Base-by-base conservation (phyloP, 2,329 filamentous ascomycete genomes). In the Trichoderma asperellum region DNA sequence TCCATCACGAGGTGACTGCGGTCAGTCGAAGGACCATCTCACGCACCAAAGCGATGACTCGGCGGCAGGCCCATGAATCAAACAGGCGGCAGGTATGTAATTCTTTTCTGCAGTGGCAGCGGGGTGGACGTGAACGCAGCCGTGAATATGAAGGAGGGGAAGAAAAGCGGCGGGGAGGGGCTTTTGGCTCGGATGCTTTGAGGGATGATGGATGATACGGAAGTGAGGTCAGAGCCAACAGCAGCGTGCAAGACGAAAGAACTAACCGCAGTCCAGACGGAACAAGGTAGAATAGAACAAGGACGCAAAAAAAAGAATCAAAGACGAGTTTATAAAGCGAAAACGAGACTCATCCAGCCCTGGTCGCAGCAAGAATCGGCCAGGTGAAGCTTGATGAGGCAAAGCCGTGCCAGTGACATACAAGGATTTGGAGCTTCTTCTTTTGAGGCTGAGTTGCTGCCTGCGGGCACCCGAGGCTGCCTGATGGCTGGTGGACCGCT, bases 1-100 rank as follows among this genome's bases (percentile, higher is more conserved):
- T 86, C 84, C 85, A 87, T 87, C 79, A 83, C 83, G 83, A 81
- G 79, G 76, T 77, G 76, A 73, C 76, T 75, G 73, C 69, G 70
- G 75, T 76, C 72, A 77, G 74, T 74, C 68, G 73, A 68, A 71
- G 68, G 63, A 72, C 65, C 71, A 71, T 75, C 73, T 76, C 71
- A 74, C 61, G 21, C 74, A 75, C 74, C 69, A 73, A 71, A 74
- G 56, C 47, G 27, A 47, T 61, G 62, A 71, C 71, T 75, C 70
- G 70, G 70, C 58, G 64, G 68, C 68, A 69, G 71, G 69, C 71
- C 63, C 74, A 74, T 71, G 71, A 69, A 70, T 58, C 67, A 49
- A 57, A 43, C 24, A 57, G 65, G 57, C 21, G n/a, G 49, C 47
- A 24, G 64, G 53, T 40, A 40, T 58, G 53, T 57, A 35, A 47